These are phyloP conservation scores for Uromyces viciae-fabae DNA, from an alignment of 1,284 basidiomycete genomes.

Conservation along the genomic window DNA sequence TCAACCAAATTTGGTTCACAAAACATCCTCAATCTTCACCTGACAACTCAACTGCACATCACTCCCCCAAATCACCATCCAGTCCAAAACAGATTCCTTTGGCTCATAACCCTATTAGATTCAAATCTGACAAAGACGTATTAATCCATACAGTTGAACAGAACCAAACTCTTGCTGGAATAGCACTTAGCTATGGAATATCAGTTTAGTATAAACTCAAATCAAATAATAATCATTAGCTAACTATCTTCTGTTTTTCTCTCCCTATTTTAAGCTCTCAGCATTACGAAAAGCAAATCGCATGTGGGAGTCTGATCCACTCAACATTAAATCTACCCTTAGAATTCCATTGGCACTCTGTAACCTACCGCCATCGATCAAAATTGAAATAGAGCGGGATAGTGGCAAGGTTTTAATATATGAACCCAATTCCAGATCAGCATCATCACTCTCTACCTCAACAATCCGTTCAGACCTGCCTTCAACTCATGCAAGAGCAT, in stretches of 20 bases:
- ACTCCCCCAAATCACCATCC: not conserved
- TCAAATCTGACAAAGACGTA: conserved; percentile 24
- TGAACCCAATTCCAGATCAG: not conserved
- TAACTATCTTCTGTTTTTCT: not conserved
- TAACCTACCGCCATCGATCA: conserved; percentile 24
- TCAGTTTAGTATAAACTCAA: not conserved
- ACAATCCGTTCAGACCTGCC: not conserved
- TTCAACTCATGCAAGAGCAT: no score
- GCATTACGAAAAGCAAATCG: conserved; percentile 23
- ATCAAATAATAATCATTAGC: no score
- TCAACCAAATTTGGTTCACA: not conserved
- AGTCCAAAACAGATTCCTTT: not conserved
- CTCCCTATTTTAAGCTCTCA: not conserved
- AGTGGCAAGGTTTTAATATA: conserved; percentile 19
- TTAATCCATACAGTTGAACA: conserved; percentile 22
- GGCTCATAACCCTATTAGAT: conserved; percentile 1
- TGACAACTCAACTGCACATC: not conserved
- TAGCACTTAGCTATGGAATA: conserved; percentile 41
- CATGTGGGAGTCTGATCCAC: conserved; percentile 21
- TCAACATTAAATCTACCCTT: not conserved
- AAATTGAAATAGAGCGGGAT: conserved; percentile 34
- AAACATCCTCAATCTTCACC: not conserved
- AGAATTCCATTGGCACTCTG: conserved; percentile 24
- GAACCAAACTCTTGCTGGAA: conserved; percentile 7
- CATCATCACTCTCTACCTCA: not conserved